phyloP scores from a whole-genome alignment of 768 basidiomycete genomes.

The Fomitopsis pulvina region DNA sequence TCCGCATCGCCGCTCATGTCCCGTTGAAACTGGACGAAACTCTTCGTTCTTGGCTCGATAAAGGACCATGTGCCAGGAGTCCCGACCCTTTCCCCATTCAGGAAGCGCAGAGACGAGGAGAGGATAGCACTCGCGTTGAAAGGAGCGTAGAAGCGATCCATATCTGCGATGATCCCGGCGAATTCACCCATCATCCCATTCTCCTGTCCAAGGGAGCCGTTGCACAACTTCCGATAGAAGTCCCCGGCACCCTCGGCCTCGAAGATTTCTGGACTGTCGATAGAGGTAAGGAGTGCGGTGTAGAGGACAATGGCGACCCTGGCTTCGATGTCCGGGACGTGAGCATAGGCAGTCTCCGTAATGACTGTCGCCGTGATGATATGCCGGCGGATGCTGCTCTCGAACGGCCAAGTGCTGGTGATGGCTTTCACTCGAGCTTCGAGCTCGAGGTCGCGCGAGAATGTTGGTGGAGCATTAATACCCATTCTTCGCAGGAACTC shows the following conservation, averaged over 20 bases:
- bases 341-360: background rate
- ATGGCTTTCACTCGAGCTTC: slow-evolving; percentile 1
- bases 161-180: slow-evolving; percentile 20
- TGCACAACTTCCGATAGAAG: background rate
- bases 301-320: background rate
- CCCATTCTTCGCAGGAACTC: too few relatives aligned
- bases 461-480: background rate
- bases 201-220: background rate
- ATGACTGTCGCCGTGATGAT: background rate
- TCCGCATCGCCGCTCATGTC: slow-evolving; percentile 27
- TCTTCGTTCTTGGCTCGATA: slow-evolving; percentile 16
- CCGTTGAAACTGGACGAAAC: slow-evolving; percentile 21
- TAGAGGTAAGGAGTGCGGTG: background rate
- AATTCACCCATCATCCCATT: background rate
- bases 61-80: slow-evolving; percentile 23
- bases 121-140: slow-evolving; percentile 29
- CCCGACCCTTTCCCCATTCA: slow-evolving; percentile 30
- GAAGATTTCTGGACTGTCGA: background rate
- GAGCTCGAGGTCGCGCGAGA: slow-evolving; percentile 1
- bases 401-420: background rate
- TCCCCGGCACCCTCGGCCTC: background rate
- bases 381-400: background rate
- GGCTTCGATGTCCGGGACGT: slow-evolving; percentile 3
- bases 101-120: slow-evolving; percentile 27
- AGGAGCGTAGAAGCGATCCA: slow-evolving; percentile 21